Percentiles rank a stretch among this genome's conserved stretches.
phyloP scores from a whole-genome alignment of 202 grass and related monocot genomes.

The Schoenoplectus triqueter region DNA sequence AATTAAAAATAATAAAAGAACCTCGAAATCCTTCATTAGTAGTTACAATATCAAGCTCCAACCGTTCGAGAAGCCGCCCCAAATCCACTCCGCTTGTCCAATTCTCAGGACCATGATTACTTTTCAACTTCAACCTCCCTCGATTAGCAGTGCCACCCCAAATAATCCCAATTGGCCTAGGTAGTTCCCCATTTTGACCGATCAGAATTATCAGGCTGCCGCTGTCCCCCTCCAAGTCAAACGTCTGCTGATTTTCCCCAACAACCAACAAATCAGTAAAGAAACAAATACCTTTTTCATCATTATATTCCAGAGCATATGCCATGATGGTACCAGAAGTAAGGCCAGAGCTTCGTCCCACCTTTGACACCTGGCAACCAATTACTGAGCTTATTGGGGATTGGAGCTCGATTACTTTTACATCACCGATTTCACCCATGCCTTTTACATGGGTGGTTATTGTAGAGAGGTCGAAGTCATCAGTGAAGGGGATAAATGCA shows the following conservation, averaged over 20 bases:
- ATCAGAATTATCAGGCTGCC: conserved; percentile 90
- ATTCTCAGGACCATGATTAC: conserved; percentile 83
- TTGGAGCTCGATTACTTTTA: conserved; percentile 88
- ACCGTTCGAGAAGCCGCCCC: conserved; percentile 82
- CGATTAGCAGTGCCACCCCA: conserved; percentile 98
- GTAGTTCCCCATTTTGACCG: conserved; percentile 64
- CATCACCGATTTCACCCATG: conserved; percentile 74
- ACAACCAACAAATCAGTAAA: conserved; percentile 96
- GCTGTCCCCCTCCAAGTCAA: conserved; percentile 96
- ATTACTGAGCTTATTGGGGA: conserved; percentile 79
- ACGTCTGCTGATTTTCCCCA: conserved; percentile 88
- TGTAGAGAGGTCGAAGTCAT: conserved; percentile 82
- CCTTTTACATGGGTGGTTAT: conserved; percentile 84
- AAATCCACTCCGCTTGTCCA: conserved; percentile 96
- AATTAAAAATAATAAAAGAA: too few species aligned
- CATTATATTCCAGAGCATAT: conserved; percentile 95
- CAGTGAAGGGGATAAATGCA: conserved; percentile 88
- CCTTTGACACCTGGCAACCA: conserved; percentile 82
- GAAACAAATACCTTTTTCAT: conserved; percentile 97
- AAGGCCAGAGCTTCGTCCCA: conserved; percentile 92
- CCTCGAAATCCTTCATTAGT: conserved; percentile 73
- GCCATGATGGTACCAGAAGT: conserved; percentile 91
- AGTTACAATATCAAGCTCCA: conserved; percentile 91
- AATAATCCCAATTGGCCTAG: conserved; percentile 89
- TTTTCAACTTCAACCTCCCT: conserved; percentile 87